Base-by-base conservation (phyloP, 1,139 yeast genomes). In the Geotrichum restrictum region DNA sequence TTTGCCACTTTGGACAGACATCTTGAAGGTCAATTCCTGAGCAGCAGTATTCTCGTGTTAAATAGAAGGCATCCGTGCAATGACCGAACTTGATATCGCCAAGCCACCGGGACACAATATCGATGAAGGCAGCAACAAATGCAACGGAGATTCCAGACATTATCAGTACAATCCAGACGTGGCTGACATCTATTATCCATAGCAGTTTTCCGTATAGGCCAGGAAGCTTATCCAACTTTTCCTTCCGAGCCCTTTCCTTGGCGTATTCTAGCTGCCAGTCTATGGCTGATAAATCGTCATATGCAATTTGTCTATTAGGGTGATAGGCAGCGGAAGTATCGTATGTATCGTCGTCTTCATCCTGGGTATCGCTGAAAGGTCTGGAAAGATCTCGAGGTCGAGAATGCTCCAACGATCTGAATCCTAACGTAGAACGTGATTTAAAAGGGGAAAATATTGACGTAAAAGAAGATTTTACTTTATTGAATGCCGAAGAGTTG, bases 31-130 rank as follows among this genome's bases (percentile, higher is more conserved):
- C 68, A 3, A 58, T 55, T 1, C 68, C 71, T 52, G 63, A 59
- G 56, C 78, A 75, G 60, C 80, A 76, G 32, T 64, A 65, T 5
- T 64, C 66, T 42, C 66, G 59, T 13, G 72, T 66, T 49, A 67
- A 59, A 51, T 75, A 72, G 50, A 76, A 60, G 2, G 70, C 70
- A 3, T 63, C 60, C 1, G 59, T 45, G 60, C 85, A 80, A 34
- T 70, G 66, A 1, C 84, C 84, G 50, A 67, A 66, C 55, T 82
- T 79, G 47, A 84, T 59, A 59, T 85, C 88, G 47, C 81, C 79
- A 45, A 86, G 72, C 81, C 83, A 80, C 27, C 77, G 81, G 0
- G 88, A 74, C 0, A 76, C 66, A 57, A 83, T 76, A 61, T 85
- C 89, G 32, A 54, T 43, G 29, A 53, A 56, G 7, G 61, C 59